phyloP scores from a whole-genome alignment of 352 stramenopile genomes.

The Phytophthora uliginosa region DNA sequence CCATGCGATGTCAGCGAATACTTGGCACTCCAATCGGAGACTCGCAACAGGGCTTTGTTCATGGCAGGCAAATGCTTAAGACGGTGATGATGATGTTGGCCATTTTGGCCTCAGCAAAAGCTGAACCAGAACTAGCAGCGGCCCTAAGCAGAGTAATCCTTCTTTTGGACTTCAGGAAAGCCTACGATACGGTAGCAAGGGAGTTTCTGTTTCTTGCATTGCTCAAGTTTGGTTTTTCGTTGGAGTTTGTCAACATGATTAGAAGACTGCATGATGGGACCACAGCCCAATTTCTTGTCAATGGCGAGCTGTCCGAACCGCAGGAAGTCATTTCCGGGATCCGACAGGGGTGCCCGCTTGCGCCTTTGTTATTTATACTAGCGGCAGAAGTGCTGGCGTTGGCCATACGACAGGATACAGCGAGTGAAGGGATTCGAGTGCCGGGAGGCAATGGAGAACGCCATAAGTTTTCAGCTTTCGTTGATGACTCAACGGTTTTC shows the following conservation, averaged over 20 bases:
- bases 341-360: not conserved
- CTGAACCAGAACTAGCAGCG: not conserved
- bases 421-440: not conserved
- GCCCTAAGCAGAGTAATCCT: not conserved
- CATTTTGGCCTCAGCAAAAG: not conserved
- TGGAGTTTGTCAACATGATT: not conserved
- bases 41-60: slow-evolving; percentile 2
- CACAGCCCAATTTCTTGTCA: not conserved
- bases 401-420: not conserved
- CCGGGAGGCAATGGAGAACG: not conserved
- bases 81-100: slow-evolving; percentile 7
- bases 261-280: not conserved
- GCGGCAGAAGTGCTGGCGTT: not conserved
- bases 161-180: not conserved
- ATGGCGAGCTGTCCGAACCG: not conserved
- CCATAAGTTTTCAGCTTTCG: slow-evolving; percentile 10
- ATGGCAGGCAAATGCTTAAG: not conserved
- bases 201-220: not conserved
- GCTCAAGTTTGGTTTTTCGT: not conserved
- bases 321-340: not conserved
- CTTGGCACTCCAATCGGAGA: not conserved
- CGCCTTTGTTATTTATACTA: not conserved
- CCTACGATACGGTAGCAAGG: not conserved
- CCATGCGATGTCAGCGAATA: not conserved
- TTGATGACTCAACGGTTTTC: slow-evolving; percentile 9